Evolutionary conservation across 768 basidiomycete species (phyloP).

Genomic region (Tephrocybe sp.): DNA sequence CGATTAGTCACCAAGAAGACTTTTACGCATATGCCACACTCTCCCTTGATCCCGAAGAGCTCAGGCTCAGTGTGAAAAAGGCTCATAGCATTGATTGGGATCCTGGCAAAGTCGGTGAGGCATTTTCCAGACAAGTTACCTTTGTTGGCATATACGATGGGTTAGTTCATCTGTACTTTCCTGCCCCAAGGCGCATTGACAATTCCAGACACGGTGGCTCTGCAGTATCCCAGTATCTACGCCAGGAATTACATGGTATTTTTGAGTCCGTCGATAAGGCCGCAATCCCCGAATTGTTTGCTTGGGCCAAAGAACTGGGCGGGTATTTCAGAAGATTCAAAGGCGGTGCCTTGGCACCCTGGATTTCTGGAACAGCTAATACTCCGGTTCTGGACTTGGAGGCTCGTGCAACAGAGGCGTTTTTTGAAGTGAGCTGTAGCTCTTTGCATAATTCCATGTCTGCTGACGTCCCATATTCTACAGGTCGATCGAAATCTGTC

Average conservation of each 20-base stretch:
- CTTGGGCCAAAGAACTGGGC: constrained; percentile 75
- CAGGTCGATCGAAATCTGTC: constrained; percentile 78
- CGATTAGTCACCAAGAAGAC: constrained; percentile 83
- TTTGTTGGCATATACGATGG: constrained; percentile 94
- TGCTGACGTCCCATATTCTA: constrained; percentile 4
- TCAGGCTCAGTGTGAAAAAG: constrained; percentile 61
- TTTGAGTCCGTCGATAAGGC: constrained; percentile 76
- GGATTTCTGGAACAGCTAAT: constrained; percentile 41
- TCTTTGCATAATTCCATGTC: neutral
- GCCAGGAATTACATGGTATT: constrained; percentile 80
- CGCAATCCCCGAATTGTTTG: constrained; percentile 70
- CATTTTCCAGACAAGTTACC: constrained; percentile 70
- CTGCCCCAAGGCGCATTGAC: constrained; percentile 6
- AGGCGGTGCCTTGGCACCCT: constrained; percentile 76
- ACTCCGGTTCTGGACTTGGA: constrained; percentile 63
- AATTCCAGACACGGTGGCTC: constrained; percentile 80
- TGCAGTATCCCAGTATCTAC: constrained; percentile 83
- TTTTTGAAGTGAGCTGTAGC: constrained; percentile 67
- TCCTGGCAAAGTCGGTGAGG: constrained; percentile 47
- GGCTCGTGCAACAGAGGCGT: constrained; percentile 82
- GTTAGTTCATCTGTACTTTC: constrained; percentile 35
- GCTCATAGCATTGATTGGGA: constrained; percentile 71
- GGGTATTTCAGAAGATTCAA: constrained; percentile 90
- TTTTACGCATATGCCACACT: constrained; percentile 76
- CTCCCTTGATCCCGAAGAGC: constrained; percentile 72